Base-by-base conservation (phyloP, 2,329 filamentous ascomycete genomes). In the Cladophialophora exuberans region DNA sequence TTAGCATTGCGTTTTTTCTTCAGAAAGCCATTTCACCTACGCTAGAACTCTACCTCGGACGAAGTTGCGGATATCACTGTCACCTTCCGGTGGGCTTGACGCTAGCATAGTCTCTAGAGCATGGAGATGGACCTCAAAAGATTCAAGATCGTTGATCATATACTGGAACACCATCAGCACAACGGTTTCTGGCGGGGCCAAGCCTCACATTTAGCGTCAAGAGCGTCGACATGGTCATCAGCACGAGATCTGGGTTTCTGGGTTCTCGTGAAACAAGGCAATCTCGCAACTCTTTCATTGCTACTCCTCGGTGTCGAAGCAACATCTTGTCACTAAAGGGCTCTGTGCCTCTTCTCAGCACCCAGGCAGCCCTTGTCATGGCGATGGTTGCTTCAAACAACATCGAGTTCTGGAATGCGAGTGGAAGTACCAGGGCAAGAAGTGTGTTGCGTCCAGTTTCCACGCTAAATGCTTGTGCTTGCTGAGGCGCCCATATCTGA, bases 301-400 rank as follows among this genome's bases (percentile, higher is more conserved):
- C 51, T 9, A 15, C 2, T 4, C 45, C 45, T 46, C 51, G 45
- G 23, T 58, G 56, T 28, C 51, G 50, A 31, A 58, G 51, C 33
- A 52, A 11, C 56, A 58, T 58, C 39, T 54, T 58, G 35, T 58
- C 51, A 10, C 25, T 33, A 9, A 53, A 45, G 4, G 56, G 51
- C 18, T 54, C 41, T 5, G 44, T 45, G 4, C 56, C 56, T 36
- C 56, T 30, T 46, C 51, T 50, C 17, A 54, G n/a, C 6, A 58
- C 45, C 56, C 56, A 58, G 15, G 56, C 50, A 7, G 56, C 56
- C 51, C 56, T 50, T 6, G 56, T 44, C 56, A 58, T 51, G 25
- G 51, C 51, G 17, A 58, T 58, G 28, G 56, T 58, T 35, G 56
- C 56, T 30, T 54, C 46, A n/a, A 58, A 58, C 10, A 58, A 45